phyloP scores from a whole-genome alignment of 1,284 basidiomycete species.

The Moesziomyces globuligerus region DNA sequence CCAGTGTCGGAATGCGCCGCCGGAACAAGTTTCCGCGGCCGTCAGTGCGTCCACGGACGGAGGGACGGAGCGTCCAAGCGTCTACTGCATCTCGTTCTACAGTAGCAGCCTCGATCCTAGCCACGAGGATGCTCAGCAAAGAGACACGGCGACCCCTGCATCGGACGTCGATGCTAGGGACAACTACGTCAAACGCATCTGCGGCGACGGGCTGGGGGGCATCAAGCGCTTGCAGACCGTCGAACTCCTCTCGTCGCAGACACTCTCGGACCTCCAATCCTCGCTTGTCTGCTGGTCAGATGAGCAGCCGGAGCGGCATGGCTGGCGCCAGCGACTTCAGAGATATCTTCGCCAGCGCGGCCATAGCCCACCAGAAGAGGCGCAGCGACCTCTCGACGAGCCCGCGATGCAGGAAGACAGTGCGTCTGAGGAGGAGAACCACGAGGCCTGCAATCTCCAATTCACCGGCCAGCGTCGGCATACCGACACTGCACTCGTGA shows the following conservation, averaged over 20 bases:
- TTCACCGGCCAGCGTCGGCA: slow-evolving; percentile 32
- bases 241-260: slow-evolving; percentile 36
- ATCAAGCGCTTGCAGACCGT: slow-evolving; percentile 39
- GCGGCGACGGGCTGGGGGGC: slow-evolving; percentile 36
- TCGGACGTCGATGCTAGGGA: slow-evolving; percentile 17
- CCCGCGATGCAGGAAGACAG: not conserved
- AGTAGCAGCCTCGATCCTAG: slow-evolving; percentile 17
- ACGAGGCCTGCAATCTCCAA: slow-evolving; percentile 12
- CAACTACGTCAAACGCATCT: slow-evolving; percentile 41
- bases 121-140: slow-evolving; percentile 6
- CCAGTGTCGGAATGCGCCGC: not conserved
- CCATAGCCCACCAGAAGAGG: not conserved
- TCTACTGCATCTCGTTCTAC: slow-evolving; percentile 38
- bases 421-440: slow-evolving; percentile 2
- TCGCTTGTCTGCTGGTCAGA: slow-evolving; percentile 45
- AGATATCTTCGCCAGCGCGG: not conserved
- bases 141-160: not conserved
- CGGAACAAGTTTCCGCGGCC: not conserved
- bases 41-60: not conserved
- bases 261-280: slow-evolving; percentile 13
- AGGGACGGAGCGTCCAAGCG: not conserved
- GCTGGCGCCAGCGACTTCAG: slow-evolving; percentile 28
- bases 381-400: not conserved
- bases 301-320: slow-evolving; percentile 34
- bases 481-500: slow-evolving; percentile 27